Evolutionary conservation across 2,329 filamentous ascomycete species (phyloP).

Genomic region (Neurospora sp.): DNA sequence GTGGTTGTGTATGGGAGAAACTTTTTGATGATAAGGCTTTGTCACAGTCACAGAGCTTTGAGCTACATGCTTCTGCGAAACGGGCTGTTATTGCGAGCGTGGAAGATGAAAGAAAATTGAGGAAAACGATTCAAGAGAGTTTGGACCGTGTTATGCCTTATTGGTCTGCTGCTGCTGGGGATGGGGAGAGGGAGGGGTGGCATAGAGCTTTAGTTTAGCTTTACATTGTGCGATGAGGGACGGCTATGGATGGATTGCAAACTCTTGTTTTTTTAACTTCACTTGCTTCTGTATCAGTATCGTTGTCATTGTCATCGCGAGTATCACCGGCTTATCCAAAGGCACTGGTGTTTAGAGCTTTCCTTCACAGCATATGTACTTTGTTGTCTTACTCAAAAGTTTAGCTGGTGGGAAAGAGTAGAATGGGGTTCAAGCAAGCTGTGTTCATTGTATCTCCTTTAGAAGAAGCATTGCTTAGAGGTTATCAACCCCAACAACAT

Average conservation of each 20-base stretch:
- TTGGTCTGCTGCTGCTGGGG: not conserved
- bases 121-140: not conserved
- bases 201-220: not conserved
- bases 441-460: not conserved
- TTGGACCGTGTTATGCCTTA: not conserved
- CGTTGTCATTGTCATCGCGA: not conserved
- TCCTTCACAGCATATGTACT: not conserved
- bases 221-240: not conserved
- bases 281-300: not conserved
- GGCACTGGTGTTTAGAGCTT: not conserved
- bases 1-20: not conserved
- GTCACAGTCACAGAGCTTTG: not conserved
- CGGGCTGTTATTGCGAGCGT: not conserved
- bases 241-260: not conserved
- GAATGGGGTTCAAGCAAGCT: not conserved
- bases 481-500: not conserved
- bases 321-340: not conserved
- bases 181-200: not conserved
- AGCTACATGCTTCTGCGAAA: not conserved
- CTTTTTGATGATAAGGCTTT: not conserved
- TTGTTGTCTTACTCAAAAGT: not conserved
- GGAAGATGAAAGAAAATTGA: not conserved
- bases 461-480: not conserved
- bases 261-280: not conserved
- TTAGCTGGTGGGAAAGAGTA: not conserved